These are phyloP conservation scores for Penicillium rolfsii DNA, from an alignment of 2,329 filamentous ascomycete genomes.

Conservation along the genomic window DNA sequence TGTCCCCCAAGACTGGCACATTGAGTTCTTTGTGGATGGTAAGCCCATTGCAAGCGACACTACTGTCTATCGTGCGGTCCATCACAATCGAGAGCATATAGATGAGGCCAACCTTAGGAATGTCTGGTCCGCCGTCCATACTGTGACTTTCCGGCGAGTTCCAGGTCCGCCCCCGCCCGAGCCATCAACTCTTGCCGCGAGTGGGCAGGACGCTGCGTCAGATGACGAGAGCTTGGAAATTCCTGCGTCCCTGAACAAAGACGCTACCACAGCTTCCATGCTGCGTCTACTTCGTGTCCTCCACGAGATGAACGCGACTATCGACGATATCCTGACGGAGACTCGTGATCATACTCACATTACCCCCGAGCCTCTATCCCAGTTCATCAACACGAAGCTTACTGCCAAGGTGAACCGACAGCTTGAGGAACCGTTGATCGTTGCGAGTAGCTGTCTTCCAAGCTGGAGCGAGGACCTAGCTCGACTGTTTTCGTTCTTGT, in stretches of 20 bases:
- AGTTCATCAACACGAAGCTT: constrained; percentile 98
- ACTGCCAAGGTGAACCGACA: constrained; percentile 97
- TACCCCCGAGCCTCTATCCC: constrained; percentile 79
- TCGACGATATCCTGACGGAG: constrained; percentile 85
- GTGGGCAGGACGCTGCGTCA: constrained; percentile 52
- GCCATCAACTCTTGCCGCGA: constrained; percentile 62
- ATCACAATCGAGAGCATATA: constrained; percentile 65
- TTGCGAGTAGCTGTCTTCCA: constrained; percentile 93
- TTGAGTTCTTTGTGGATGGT: constrained; percentile 87
- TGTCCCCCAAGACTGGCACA: constrained; percentile 90
- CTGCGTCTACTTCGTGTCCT: constrained; percentile 85
- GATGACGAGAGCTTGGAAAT: constrained; percentile 64
- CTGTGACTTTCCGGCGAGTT: constrained; percentile 88
- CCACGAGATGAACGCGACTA: constrained; percentile 88
- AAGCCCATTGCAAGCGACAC: constrained; percentile 87
- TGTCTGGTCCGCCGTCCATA: constrained; percentile 87
- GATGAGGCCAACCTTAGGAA: constrained; percentile 73
- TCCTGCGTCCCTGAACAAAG: constrained; percentile 78
- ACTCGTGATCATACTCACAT: constrained; percentile 71
- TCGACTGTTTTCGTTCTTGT: constrained; percentile 91
- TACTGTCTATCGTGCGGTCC: constrained; percentile 92
- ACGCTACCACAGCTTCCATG: constrained; percentile 84
- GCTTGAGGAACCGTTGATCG: constrained; percentile 92
- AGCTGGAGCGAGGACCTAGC: constrained; percentile 96
- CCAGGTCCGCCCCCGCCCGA: constrained; percentile 79